Conservation (phyloP, 208 protist species). For the Trypanosoma scelopori region DNA sequence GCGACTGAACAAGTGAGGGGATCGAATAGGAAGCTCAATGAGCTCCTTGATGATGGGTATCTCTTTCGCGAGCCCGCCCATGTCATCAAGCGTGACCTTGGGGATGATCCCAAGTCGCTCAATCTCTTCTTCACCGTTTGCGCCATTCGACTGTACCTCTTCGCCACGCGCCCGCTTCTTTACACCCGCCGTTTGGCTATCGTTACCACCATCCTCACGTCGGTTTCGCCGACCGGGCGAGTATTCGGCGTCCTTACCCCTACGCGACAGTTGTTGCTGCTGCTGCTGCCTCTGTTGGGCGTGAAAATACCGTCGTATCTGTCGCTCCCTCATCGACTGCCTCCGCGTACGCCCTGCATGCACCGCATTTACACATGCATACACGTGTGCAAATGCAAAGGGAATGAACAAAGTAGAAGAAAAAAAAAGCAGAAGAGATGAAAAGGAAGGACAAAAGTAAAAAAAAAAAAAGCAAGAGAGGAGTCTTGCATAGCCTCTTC, state of each 20-base stretch:
- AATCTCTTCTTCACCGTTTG: constrained; percentile 26
- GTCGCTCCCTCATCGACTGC: constrained; percentile 12
- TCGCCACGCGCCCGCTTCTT: constrained; percentile 16
- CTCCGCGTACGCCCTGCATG: constrained; percentile 48
- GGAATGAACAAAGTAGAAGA: constrained; percentile 14
- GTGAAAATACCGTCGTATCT: constrained; percentile 13
- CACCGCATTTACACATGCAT: constrained; percentile 30
- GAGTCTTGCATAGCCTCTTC: not conserved
- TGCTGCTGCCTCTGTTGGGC: constrained; percentile 2
- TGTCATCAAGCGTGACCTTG: constrained; percentile 84
- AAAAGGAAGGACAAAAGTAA: not conserved
- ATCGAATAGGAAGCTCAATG: constrained; percentile 93
- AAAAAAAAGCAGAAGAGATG: constrained; percentile 1
- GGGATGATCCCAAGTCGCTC: constrained; percentile 76
- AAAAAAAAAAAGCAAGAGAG: not conserved
- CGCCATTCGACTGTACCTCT: constrained; percentile 18
- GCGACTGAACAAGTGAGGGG: constrained; percentile 94
- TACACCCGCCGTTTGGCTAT: not conserved
- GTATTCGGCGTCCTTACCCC: constrained; percentile 1
- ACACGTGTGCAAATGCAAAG: not conserved
- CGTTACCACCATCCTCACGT: not conserved
- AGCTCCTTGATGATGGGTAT: constrained; percentile 94
- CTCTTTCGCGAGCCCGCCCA: constrained; percentile 91
- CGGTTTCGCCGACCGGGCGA: constrained; percentile 9
- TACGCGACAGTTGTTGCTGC: constrained; percentile 6